Conservation (phyloP, 441 rosid genomes). For the Arabidopsis hybrid region DNA sequence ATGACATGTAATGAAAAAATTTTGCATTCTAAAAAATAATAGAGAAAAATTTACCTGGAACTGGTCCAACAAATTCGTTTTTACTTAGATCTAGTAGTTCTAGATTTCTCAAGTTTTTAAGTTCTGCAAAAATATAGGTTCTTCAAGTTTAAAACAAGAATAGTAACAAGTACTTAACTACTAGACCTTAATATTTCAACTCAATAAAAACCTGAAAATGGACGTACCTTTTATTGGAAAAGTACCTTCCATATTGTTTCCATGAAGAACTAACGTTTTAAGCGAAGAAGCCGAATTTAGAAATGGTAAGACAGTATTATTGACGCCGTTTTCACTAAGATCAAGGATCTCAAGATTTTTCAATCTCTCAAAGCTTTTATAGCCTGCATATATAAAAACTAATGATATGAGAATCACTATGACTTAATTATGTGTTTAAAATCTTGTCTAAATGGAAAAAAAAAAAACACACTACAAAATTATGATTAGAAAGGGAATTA, state of each 20-base stretch:
- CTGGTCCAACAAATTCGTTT: background rate
- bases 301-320: conserved; percentile 21
- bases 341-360: conserved; percentile 21
- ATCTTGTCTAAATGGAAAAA: too few relatives aligned
- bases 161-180: too few relatives aligned
- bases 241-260: background rate
- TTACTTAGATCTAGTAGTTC: conserved; percentile 12
- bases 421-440: too few relatives aligned
- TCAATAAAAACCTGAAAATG: background rate
- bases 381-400: background rate
- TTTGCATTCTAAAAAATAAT: too few relatives aligned
- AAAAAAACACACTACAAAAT: too few relatives aligned
- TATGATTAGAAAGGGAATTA: too few relatives aligned
- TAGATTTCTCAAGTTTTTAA: background rate
- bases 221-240: conserved; percentile 16
- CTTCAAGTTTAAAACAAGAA: background rate
- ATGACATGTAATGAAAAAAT: background rate
- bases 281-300: conserved; percentile 15
- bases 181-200: too few relatives aligned
- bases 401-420: background rate
- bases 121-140: conserved; percentile 2
- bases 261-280: conserved; percentile 25
- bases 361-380: conserved; percentile 15
- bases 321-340: background rate
- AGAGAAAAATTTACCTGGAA: background rate